phyloP scores from a whole-genome alignment of 768 basidiomycete species.

The Kwoniella sp. region DNA sequence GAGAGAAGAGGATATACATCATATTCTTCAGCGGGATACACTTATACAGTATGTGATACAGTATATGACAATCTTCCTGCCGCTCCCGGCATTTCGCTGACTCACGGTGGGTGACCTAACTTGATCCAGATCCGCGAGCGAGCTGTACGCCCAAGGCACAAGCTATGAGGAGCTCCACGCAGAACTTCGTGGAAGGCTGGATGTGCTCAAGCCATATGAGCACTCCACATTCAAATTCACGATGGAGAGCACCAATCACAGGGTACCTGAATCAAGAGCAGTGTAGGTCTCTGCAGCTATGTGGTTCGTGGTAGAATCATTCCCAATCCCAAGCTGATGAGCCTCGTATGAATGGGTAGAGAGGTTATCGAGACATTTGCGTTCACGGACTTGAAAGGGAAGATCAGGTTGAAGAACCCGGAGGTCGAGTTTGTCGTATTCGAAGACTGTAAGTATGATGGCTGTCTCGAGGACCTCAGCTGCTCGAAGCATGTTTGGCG shows the following conservation, averaged over 20 bases:
- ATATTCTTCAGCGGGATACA: conserved; percentile 77
- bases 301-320: not conserved
- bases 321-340: not conserved
- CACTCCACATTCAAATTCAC: conserved; percentile 76
- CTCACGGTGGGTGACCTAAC: conserved; percentile 1
- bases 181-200: conserved; percentile 63
- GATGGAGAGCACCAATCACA: conserved; percentile 61
- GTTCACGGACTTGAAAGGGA: conserved; percentile 80
- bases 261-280: conserved; percentile 25
- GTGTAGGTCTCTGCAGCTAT: conserved; percentile 24
- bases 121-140: conserved; percentile 65
- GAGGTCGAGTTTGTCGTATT: conserved; percentile 73
- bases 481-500: not conserved
- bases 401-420: conserved; percentile 78
- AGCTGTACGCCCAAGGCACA: conserved; percentile 72
- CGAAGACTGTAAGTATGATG: conserved; percentile 88
- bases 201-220: conserved; percentile 62
- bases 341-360: conserved; percentile 8
- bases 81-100: no score
- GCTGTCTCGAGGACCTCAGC: no score
- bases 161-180: conserved; percentile 73
- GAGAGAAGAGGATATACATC: conserved; percentile 70
- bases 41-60: conserved; percentile 70
- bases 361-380: conserved; percentile 72
- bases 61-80: no score